A percentile compares a stretch with the other conserved stretches of the same genome.
Evolutionary conservation across 108 stramenopile species (phyloP).

Genomic region (Parietichytrium sp.): DNA sequence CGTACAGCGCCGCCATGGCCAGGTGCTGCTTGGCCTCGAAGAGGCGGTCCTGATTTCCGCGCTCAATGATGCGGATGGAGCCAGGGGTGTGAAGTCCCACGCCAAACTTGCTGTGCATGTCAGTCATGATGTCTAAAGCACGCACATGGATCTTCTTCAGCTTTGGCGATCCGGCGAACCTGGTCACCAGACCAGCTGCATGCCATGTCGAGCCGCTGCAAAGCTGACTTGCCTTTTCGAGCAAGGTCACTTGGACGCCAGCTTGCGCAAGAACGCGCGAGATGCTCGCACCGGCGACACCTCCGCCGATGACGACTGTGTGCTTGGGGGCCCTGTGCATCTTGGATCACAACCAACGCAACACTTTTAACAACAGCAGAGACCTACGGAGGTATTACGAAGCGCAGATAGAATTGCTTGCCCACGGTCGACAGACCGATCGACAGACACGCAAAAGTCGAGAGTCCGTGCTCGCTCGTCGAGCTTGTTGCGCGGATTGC

Average conservation of each 20-base stretch:
- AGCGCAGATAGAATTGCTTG: too few species aligned
- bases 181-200: slow-evolving; percentile 34
- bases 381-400: too few species aligned
- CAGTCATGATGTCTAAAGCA: slow-evolving; percentile 10
- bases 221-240: slow-evolving; percentile 31
- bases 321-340: not conserved
- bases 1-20: slow-evolving; percentile 32
- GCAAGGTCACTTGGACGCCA: slow-evolving; percentile 28
- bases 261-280: not conserved
- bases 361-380: too few species aligned
- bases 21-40: slow-evolving; percentile 29
- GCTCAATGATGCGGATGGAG: slow-evolving; percentile 31
- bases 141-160: slow-evolving; percentile 43
- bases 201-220: slow-evolving; percentile 40
- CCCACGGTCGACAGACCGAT: too few species aligned
- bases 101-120: slow-evolving; percentile 10
- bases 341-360: not conserved
- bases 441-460: too few species aligned
- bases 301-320: slow-evolving; percentile 24
- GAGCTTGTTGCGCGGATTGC: too few species aligned
- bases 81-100: slow-evolving; percentile 34
- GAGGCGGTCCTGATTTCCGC: not conserved
- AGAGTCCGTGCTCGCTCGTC: too few species aligned
- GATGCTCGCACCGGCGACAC: slow-evolving; percentile 28
- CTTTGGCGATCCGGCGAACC: slow-evolving; percentile 36